These are phyloP conservation scores for Tylopilus orsonianus DNA, from an alignment of 1,284 basidiomycete genomes.

Conservation along the genomic window DNA sequence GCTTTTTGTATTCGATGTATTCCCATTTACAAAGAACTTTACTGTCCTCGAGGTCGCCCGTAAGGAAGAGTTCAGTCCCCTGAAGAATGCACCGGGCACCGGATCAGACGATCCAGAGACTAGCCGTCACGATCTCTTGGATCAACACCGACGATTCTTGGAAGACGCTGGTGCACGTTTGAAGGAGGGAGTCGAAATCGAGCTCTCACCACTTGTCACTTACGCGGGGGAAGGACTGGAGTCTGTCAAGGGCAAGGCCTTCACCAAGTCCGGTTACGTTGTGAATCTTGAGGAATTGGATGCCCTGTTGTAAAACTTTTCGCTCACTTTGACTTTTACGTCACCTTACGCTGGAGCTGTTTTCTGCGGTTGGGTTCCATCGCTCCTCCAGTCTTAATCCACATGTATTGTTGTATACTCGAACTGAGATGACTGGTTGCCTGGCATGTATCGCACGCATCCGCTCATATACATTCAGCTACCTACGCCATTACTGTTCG, in stretches of 20 bases:
- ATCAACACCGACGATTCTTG: slow-evolving; percentile 89
- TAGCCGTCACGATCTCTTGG: slow-evolving; percentile 84
- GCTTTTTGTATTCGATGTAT: slow-evolving; percentile 98
- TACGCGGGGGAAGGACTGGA: slow-evolving; percentile 94
- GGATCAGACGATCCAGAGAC: slow-evolving; percentile 94
- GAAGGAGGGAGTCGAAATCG: slow-evolving; percentile 74
- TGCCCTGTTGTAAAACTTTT: slow-evolving; percentile 36
- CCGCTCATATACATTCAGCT: slow-evolving; percentile 37
- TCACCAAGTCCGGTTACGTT: slow-evolving; percentile 60
- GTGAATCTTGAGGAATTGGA: slow-evolving; percentile 52
- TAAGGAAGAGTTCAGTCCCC: slow-evolving; percentile 90
- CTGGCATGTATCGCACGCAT: slow-evolving; percentile 14
- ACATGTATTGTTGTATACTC: slow-evolving; percentile 9
- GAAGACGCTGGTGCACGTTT: slow-evolving; percentile 77
- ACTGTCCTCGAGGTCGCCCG: slow-evolving; percentile 89
- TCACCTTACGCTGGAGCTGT: slow-evolving; percentile 18
- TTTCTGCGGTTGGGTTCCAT: neutral
- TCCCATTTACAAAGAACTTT: slow-evolving; percentile 86
- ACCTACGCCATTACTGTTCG: slow-evolving; percentile 49
- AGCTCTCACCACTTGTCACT: slow-evolving; percentile 85
- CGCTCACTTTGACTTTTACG: slow-evolving; percentile 31
- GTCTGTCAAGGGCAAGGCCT: slow-evolving; percentile 73
- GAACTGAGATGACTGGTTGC: slow-evolving; percentile 11
- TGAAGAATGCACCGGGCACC: slow-evolving; percentile 97
- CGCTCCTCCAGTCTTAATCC: neutral